These are phyloP conservation scores for Pseudomassariella vexata DNA, from an alignment of 2,329 filamentous ascomycete genomes.

Conservation along the genomic window DNA sequence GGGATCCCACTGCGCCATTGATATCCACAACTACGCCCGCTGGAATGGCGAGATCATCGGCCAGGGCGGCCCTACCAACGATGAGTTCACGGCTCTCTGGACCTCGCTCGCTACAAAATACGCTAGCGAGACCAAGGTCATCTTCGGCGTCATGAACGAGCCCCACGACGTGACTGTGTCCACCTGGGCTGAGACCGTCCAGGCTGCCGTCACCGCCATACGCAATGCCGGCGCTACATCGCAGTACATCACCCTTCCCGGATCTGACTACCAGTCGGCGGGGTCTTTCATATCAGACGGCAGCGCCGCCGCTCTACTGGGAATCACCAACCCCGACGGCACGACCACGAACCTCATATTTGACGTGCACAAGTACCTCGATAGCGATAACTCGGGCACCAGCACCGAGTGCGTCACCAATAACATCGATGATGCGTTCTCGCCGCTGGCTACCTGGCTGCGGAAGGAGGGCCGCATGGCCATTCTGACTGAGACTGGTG, in stretches of 20 bases:
- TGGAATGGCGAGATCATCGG: slow-evolving; percentile 59
- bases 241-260: slow-evolving; percentile 44
- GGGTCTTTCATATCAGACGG: slow-evolving; percentile 25
- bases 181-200: slow-evolving; percentile 42
- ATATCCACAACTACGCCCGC: slow-evolving; percentile 35
- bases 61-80: slow-evolving; percentile 55
- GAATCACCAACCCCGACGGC: slow-evolving; percentile 37
- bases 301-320: slow-evolving; percentile 32
- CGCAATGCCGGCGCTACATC: slow-evolving; percentile 8
- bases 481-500: slow-evolving; percentile 30
- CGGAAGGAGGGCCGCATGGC: slow-evolving; percentile 26
- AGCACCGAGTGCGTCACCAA: slow-evolving; percentile 27
- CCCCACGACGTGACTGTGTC: slow-evolving; percentile 37
- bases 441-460: slow-evolving; percentile 27
- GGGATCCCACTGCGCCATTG: slow-evolving; percentile 44
- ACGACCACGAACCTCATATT: slow-evolving; percentile 34
- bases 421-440: slow-evolving; percentile 26
- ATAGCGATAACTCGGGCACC: slow-evolving; percentile 29
- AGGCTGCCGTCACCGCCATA: slow-evolving; percentile 25
- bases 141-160: slow-evolving; percentile 52
- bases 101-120: slow-evolving; percentile 46
- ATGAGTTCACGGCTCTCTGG: slow-evolving; percentile 52
- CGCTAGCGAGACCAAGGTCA: slow-evolving; percentile 33
- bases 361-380: slow-evolving; percentile 39
- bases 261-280: slow-evolving; percentile 37